Base-by-base conservation (phyloP, 2,329 filamentous ascomycete genomes). In the Ophiocordyceps sinensis region DNA sequence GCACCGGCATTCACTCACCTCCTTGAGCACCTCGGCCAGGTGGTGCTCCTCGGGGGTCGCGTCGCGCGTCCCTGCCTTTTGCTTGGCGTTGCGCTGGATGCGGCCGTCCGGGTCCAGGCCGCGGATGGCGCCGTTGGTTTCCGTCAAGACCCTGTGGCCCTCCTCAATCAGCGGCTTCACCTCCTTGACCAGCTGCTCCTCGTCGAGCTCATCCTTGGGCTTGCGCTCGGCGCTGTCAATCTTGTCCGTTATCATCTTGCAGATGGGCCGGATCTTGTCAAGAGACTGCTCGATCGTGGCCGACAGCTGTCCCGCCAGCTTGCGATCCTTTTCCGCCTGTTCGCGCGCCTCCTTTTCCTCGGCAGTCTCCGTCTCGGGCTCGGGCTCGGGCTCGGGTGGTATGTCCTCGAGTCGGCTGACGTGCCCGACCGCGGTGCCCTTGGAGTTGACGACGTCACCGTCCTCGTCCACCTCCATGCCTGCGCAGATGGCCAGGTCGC, bases 131-230 rank as follows among this genome's bases (percentile, higher is more conserved):
- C 87, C 86, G 56, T 94, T 91, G 61, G 82, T 81, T 61, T 94
- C 88, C 51, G 81, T 79, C 13, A 95, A 71, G 55, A 93, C 86
- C 49, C 77, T 79, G 41, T 78, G 75, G 38, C 80, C 87, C 60
- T 94, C 83, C 59, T 94, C 87, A 54, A 95, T 85, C 13, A 94
- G 71, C 1, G 88, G 88, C 61, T 82, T 85, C 52, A 94, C 85
- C 43, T 87, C 74, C 58, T 84, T 77, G 54, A 95, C 87, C 5
- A 94, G 76, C 50, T 84, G 75, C 54, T 95, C 85, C 58, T 95
- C 88, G 54, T 95, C 86, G 21, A 89, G 79, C 51, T 94, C 86
- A 5, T 93, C 85, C 61, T 85, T 82, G 36, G 83, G 81, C 26
- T 82, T 85, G 48, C 77, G 75, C 60, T 94, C 85, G 26, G 84